A percentile compares a stretch with the other conserved stretches of the same genome.
These are phyloP conservation scores for Nymphaea colorata DNA, from an alignment of 164 flowering plant genomes.

Conservation along the genomic window DNA sequence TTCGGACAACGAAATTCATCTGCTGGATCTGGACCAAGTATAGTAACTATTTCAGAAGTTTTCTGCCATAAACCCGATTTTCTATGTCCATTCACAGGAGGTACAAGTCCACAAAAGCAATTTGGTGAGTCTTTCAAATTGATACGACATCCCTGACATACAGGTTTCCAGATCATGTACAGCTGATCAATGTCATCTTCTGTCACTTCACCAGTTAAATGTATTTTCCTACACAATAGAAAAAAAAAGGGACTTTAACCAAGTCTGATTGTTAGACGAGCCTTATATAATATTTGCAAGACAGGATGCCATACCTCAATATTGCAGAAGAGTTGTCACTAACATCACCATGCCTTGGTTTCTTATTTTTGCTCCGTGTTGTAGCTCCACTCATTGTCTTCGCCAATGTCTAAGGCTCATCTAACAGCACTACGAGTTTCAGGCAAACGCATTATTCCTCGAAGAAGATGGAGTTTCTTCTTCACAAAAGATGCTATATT, in stretches of 20 bases:
- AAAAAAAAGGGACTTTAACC: not conserved
- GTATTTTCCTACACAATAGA: constrained; percentile 49
- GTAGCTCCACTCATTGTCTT: constrained; percentile 34
- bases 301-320: constrained; percentile 26
- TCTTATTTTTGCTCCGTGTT: constrained; percentile 70
- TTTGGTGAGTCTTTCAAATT: constrained; percentile 88
- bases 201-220: constrained; percentile 38
- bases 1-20: constrained; percentile 53
- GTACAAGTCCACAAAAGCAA: constrained; percentile 86
- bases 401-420: too few species aligned
- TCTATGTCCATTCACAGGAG: constrained; percentile 69
- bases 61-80: constrained; percentile 95
- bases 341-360: constrained; percentile 30
- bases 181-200: constrained; percentile 47
- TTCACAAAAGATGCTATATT: too few species aligned
- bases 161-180: constrained; percentile 59
- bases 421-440: too few species aligned
- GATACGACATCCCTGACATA: constrained; percentile 84
- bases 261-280: not conserved
- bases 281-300: not conserved
- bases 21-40: constrained; percentile 69
- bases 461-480: too few species aligned
- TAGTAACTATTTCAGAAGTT: constrained; percentile 44
- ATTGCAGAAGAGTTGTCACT: constrained; percentile 33
- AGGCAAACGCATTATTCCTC: too few species aligned